Conservation (phyloP, 805 yeast species). For the Dipodascus albidus region DNA sequence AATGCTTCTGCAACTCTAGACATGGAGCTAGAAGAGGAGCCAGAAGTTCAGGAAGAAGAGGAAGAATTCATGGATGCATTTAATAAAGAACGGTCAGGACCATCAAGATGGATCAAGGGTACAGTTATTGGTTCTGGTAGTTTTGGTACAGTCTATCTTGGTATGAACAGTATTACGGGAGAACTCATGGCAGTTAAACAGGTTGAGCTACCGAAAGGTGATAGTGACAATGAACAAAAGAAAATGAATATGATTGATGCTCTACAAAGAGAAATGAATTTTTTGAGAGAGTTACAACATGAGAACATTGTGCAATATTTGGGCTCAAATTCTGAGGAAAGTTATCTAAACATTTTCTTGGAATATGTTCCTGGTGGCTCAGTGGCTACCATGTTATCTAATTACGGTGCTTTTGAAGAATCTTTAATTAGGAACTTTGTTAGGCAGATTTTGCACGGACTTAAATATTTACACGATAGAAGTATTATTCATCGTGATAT, state of each 20-base stretch:
- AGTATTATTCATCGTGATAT: constrained; percentile 79
- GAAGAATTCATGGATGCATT: constrained; percentile 31
- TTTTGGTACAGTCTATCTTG: constrained; percentile 87
- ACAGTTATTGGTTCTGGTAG: constrained; percentile 90
- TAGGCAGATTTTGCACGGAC: constrained; percentile 64
- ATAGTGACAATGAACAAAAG: constrained; percentile 23
- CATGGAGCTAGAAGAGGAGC: neutral
- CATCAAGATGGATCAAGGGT: constrained; percentile 85
- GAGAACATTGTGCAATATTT: constrained; percentile 86
- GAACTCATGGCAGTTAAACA: constrained; percentile 97
- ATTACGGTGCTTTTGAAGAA: constrained; percentile 74
- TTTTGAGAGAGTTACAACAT: constrained; percentile 72
- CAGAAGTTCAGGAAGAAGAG: constrained; percentile 19
- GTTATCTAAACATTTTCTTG: constrained; percentile 63
- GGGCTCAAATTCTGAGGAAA: constrained; percentile 73
- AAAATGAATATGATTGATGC: constrained; percentile 62
- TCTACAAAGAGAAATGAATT: constrained; percentile 60
- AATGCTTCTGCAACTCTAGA: neutral
- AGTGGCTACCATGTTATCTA: constrained; percentile 55
- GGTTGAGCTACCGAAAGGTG: constrained; percentile 51
- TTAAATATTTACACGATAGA: constrained; percentile 60
- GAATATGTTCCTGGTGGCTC: constrained; percentile 70
- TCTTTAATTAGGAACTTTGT: constrained; percentile 61
- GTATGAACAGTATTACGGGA: constrained; percentile 85
- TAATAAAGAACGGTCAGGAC: constrained; percentile 38